Evolutionary conservation across 108 stramenopile species (phyloP), one percentile per base, ranked within the genome.

Genomic region (Heterococcus sp.): DNA sequence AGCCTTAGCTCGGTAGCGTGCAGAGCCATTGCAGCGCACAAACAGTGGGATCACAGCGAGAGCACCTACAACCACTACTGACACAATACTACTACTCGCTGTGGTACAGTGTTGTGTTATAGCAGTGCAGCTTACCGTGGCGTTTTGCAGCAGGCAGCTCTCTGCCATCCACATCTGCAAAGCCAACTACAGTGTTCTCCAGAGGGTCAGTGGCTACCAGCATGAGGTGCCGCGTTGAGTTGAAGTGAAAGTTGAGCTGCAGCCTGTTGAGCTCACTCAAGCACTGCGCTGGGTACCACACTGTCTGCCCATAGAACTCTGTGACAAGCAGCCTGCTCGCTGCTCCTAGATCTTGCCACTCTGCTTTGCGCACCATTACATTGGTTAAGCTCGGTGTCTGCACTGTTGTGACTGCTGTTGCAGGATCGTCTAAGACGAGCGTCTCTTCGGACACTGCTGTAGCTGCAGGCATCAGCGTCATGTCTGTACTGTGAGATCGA

Each of bases 161-260:
- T 68, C 76, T 35, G 29, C 40, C 76, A 36, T 78, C 76, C 40
- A 78, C 37, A 37, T 78, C 76, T 11, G 63, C 68, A 36, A 70
- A 78, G 33, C 69, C 76, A 35, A 58, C 76, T 1, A 78, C 3
- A 36, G 58, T 63, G 26, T 70, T 70, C 32, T 69, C 37, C 39
- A 58, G 63, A 29, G 40, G 31, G 35, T 68, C 36, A 8, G 40
- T 78, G 14, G 69, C 76, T 14, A 70, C 35, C 26, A 78, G 76
- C 76, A 78, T 78, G 29, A 78, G 35, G 37, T 78, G 76, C 14
- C 68, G 38, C 37, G n/a, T 32, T 28, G 37, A 35, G 32, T 78
- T 70, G 30, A 68, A 68, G 69, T 78, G 76, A 21, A 78, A 78
- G 69, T 78, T 78, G 5, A 33, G 30, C 69, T 78, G 76, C 29